phyloP scores from a whole-genome alignment of 1,284 basidiomycete genomes.

The Ceratobasidium sp. region DNA sequence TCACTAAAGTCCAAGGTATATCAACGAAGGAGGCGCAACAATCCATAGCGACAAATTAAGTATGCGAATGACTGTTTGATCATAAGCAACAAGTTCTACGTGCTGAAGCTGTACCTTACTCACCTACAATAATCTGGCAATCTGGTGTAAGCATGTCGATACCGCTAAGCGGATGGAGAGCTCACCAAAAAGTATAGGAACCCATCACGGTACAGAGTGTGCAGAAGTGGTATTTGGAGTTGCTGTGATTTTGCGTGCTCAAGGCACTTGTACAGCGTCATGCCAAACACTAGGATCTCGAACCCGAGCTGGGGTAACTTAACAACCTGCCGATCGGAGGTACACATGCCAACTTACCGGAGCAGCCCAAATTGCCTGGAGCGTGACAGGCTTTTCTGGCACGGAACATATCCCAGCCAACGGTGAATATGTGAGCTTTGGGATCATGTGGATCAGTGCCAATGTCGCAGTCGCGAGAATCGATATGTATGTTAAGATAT shows the following conservation, averaged over 20 bases:
- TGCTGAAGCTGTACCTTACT: background rate
- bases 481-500: constrained; percentile 24
- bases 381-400: constrained; percentile 8
- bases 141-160: background rate
- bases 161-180: background rate
- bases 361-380: constrained; percentile 35
- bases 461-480: constrained; percentile 13
- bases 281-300: constrained; percentile 36
- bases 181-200: constrained; percentile 38
- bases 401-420: constrained; percentile 34
- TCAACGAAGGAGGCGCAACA: constrained; percentile 28
- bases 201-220: constrained; percentile 36
- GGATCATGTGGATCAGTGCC: constrained; percentile 9
- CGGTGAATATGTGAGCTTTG: constrained; percentile 29
- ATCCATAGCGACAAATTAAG: constrained; percentile 36
- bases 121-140: constrained; percentile 20
- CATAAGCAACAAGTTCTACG: background rate
- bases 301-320: constrained; percentile 16
- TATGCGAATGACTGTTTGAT: constrained; percentile 22
- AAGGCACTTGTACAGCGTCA: constrained; percentile 32
- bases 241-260: constrained; percentile 31
- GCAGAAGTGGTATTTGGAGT: constrained; percentile 28
- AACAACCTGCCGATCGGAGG: background rate
- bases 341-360: constrained; percentile 5
- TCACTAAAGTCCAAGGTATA: constrained; percentile 35